Conservation (phyloP, 176 grass and related monocot species). For the Poa annua region DNA sequence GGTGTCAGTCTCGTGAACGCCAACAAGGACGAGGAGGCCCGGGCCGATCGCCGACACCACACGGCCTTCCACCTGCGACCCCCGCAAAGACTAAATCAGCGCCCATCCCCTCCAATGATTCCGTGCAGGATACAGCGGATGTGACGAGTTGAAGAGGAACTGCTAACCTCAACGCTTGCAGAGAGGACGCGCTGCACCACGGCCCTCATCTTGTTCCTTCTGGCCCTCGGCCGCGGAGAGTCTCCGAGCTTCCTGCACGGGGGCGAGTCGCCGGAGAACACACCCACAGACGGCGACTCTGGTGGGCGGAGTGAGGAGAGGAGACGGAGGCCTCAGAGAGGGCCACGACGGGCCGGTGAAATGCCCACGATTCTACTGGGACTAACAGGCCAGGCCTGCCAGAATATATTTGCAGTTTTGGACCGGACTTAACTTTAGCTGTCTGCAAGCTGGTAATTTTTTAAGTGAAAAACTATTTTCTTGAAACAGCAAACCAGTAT, state of each 20-base stretch:
- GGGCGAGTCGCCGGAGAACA: constrained; percentile 24
- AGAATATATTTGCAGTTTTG: background rate
- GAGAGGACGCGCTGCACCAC: constrained; percentile 96
- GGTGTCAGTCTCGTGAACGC: constrained; percentile 79
- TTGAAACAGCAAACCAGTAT: no score
- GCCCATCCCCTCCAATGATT: constrained; percentile 18
- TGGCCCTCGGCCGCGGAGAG: background rate
- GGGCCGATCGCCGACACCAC: constrained; percentile 90
- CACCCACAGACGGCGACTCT: background rate
- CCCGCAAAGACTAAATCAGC: constrained; percentile 33
- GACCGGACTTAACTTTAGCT: background rate
- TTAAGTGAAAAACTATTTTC: no score
- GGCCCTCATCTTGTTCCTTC: constrained; percentile 63
- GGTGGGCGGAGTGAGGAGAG: background rate
- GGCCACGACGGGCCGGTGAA: constrained; percentile 11
- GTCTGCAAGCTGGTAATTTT: background rate
- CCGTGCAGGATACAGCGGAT: constrained; percentile 1
- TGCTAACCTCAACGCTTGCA: constrained; percentile 79
- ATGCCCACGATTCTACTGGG: background rate
- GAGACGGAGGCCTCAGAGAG: background rate
- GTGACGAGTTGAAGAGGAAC: background rate
- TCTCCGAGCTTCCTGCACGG: background rate
- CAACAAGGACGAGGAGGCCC: constrained; percentile 84
- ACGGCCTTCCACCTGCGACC: constrained; percentile 71
- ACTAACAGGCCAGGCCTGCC: background rate